These are phyloP conservation scores for Phytopythium aichiense DNA, from an alignment of 352 stramenopile genomes.

Conservation along the genomic window DNA sequence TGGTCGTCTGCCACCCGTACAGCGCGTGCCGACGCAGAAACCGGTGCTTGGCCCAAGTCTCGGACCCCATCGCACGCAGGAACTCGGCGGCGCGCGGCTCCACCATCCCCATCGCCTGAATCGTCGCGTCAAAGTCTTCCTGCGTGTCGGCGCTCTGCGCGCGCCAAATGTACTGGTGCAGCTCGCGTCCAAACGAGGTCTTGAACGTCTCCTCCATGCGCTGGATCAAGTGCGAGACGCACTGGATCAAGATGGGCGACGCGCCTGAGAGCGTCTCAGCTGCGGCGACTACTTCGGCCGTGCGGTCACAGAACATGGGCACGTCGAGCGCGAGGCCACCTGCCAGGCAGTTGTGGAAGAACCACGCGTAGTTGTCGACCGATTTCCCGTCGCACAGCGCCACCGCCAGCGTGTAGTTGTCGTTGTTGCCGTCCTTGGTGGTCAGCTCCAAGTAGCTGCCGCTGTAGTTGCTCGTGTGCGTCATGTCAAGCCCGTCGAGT, in stretches of 20 bases:
- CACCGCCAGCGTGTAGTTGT: conserved; percentile 26
- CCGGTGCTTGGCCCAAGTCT: conserved; percentile 37
- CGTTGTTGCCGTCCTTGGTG: conserved; percentile 39
- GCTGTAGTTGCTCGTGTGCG: conserved; percentile 32
- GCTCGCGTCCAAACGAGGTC: conserved; percentile 15
- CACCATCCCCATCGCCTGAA: conserved; percentile 14
- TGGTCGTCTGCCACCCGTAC: conserved; percentile 35
- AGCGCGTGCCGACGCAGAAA: conserved; percentile 29
- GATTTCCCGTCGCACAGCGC: conserved; percentile 29
- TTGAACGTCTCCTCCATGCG: conserved; percentile 28
- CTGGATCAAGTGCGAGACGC: conserved; percentile 24
- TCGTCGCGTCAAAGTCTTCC: conserved; percentile 23
- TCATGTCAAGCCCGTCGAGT: conserved; percentile 26
- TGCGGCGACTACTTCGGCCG: conserved; percentile 17
- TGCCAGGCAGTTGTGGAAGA: conserved; percentile 30
- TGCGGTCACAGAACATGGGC: conserved; percentile 35
- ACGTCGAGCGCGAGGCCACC: conserved; percentile 24
- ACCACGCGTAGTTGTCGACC: conserved; percentile 35
- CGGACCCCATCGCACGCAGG: conserved; percentile 18
- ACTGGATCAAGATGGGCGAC: conserved; percentile 37
- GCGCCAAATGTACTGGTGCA: conserved; percentile 19
- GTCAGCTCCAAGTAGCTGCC: conserved; percentile 30
- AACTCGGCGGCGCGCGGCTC: conserved; percentile 18
- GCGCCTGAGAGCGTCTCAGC: conserved; percentile 22
- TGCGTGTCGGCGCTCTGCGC: conserved; percentile 28